phyloP scores from a whole-genome alignment of 2,329 filamentous ascomycete genomes.

The Colletotrichum graminicola region DNA sequence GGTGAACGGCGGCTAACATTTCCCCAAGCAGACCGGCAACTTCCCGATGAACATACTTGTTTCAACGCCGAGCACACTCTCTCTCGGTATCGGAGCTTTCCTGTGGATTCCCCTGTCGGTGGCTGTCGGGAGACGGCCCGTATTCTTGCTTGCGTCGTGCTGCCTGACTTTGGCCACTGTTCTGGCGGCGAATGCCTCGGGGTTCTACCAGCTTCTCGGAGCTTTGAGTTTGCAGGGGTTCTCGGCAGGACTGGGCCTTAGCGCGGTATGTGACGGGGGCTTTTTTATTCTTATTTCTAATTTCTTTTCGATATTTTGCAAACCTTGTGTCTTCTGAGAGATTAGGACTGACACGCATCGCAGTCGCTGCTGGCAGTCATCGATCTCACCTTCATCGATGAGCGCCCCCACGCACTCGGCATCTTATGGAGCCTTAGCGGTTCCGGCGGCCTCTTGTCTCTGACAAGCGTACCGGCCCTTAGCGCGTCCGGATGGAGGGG shows the following conservation, averaged over 20 bases:
- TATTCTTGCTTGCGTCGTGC: slow-evolving; percentile 48
- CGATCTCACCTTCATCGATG: slow-evolving; percentile 55
- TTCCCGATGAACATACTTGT: slow-evolving; percentile 30
- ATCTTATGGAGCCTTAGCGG: slow-evolving; percentile 50
- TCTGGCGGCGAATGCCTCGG: slow-evolving; percentile 46
- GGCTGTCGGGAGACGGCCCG: slow-evolving; percentile 53
- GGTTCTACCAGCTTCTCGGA: slow-evolving; percentile 47
- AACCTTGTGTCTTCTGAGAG: not conserved
- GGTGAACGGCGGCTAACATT: slow-evolving; percentile 41
- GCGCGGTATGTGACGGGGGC: slow-evolving; percentile 44
- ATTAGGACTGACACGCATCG: not conserved
- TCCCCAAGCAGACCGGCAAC: slow-evolving; percentile 6
- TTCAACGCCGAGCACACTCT: slow-evolving; percentile 45
- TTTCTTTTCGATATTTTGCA: not conserved
- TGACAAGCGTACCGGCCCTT: slow-evolving; percentile 48
- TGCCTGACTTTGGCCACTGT: slow-evolving; percentile 39
- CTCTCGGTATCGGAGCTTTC: slow-evolving; percentile 52
- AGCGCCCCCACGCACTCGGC: slow-evolving; percentile 51
- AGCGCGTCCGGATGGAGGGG: slow-evolving; percentile 48
- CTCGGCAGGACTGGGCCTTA: slow-evolving; percentile 49
- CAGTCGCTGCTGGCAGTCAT: slow-evolving; percentile 53
- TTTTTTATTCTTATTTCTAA: too few relatives aligned
- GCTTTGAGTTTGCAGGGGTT: slow-evolving; percentile 51
- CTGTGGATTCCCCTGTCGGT: slow-evolving; percentile 54
- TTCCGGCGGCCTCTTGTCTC: slow-evolving; percentile 46